Base-by-base conservation (phyloP, 371 early-diverging fungal genomes). In the Mucor piriformis region DNA sequence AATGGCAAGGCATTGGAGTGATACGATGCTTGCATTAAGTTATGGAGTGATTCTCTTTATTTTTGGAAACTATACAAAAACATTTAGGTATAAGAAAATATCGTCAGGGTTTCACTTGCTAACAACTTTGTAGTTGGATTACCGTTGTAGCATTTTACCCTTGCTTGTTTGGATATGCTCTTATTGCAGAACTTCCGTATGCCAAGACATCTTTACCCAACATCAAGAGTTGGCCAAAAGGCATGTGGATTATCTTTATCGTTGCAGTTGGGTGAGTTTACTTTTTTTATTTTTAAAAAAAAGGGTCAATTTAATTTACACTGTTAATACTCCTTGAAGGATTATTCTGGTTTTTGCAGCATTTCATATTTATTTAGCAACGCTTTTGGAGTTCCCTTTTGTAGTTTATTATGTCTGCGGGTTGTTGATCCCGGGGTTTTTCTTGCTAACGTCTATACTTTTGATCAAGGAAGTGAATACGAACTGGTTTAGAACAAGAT, bases 41-140 rank as follows among this genome's bases (percentile, higher is more conserved):
- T 90, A 88, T 63, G 76, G 83, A 5, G 73, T 83, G 20, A 72
- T 92, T n/a, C 64, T 93, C 6, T 93, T 93, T 74, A 84, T 88
- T n/a, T 83, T 91, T 79, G 92, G 92, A 24, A 90, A 90, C 70
- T 93, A 93, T 67, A 69, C 91, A 6, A 74, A 80, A 55, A 83
- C 91, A 4, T 82, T 84, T 60, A 82, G 82, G 83, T 84, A 71
- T 46, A 12, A 37, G 15, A 37, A 33, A 33, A 33, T 6, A 33
- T 5, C 33, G 10, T 10, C 5, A 33, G 10, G 69, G n/a, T 52
- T n/a, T n/a, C n/a, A n/a, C n/a, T n/a, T n/a, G 2, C 2, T 23
- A 2, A 35, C 7, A 3, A 21, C 21, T 21, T 35, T 35, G 7
- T 15, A 82, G 85, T 56, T 91, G 89, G 90, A 83, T 89, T 44